Evolutionary conservation across 164 flowering plant genomes (phyloP).

Genomic region (Magnolia sinica): DNA sequence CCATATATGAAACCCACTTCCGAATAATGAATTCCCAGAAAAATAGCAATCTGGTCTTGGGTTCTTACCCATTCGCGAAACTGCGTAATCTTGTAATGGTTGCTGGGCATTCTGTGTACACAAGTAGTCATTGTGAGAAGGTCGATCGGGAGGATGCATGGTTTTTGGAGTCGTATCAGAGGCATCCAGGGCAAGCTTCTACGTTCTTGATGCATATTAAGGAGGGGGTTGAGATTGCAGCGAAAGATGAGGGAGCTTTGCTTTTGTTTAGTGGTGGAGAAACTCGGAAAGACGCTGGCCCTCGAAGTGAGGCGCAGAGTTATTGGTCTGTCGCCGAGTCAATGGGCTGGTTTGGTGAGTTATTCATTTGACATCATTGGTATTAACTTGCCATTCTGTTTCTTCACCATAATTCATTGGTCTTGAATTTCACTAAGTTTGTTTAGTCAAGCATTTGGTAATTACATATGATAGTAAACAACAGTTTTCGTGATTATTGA

Average conservation of each 20-base stretch:
- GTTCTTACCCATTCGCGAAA: constrained; percentile 50
- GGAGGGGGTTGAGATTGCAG: constrained; percentile 65
- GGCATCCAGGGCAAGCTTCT: constrained; percentile 87
- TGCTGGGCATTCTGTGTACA: constrained; percentile 95
- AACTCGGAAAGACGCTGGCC: constrained; percentile 95
- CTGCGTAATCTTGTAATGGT: constrained; percentile 90
- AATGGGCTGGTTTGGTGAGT: constrained; percentile 95
- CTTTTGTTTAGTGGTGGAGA: constrained; percentile 98
- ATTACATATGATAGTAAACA: background rate
- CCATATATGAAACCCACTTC: constrained; percentile 46
- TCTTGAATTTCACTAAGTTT: background rate
- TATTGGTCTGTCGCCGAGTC: constrained; percentile 96
- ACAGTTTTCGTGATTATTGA: background rate
- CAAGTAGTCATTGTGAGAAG: constrained; percentile 79
- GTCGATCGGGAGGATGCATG: constrained; percentile 84
- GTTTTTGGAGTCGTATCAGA: constrained; percentile 92
- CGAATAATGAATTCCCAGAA: constrained; percentile 21
- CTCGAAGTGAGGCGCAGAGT: constrained; percentile 98
- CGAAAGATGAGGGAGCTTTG: constrained; percentile 66
- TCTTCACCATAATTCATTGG: too few species aligned
- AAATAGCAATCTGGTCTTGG: constrained; percentile 24
- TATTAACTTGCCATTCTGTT: background rate
- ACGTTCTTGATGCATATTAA: constrained; percentile 73
- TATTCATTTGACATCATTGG: background rate
- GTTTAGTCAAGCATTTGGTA: background rate